Base-by-base conservation (phyloP, 371 early-diverging fungal species). In the Mucor plumbeus region DNA sequence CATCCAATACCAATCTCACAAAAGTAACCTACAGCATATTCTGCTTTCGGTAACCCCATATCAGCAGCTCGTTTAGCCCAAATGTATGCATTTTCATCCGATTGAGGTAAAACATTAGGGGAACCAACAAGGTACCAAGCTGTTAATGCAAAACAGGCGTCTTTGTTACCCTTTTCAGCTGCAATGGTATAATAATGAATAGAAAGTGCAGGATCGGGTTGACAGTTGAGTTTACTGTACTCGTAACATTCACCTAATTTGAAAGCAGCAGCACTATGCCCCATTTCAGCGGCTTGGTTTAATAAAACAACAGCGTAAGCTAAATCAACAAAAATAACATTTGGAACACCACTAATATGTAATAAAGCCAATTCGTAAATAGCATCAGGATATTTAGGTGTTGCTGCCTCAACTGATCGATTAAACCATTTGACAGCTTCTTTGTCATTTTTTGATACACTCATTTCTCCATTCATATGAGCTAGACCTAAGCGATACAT, bases 71-170 rank as follows among this genome's bases (percentile, higher is more conserved):
- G 85, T 59, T 84, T 85, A 7, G 95, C 94, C 95, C 95, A 96
- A 15, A 90, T 69, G 68, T 92, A 96, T 15, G 96, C 95, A 75
- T 94, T 93, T 38, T 85, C 86, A 72, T 96, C 95, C n/a, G 87
- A 89, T 72, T 93, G 94, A 31, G 86, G 88, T 38, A 96, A 65
- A 3, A 94, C 87, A 2, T 89, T 89, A 5, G 82, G 84, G 6
- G 90, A 90, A 4, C 96, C 96, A 0, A 95, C 94, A 17, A 96
- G 72, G 71, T 95, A 96, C 95, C 95, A 96, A 41, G 94, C 94
- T 1, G 95, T 91, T 40, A 96, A 76, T 6, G 94, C 94, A 67
- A 96, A 89, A 66, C 94, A 91, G 10, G 95, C 94, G 63, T 95
- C 95, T 0, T 92, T 90, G 65, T 97, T 93, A 15, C 94, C 92